Conservation (phyloP, 192 early-diverging fungal genomes). For the Jimgerdemannia flammicorona region DNA sequence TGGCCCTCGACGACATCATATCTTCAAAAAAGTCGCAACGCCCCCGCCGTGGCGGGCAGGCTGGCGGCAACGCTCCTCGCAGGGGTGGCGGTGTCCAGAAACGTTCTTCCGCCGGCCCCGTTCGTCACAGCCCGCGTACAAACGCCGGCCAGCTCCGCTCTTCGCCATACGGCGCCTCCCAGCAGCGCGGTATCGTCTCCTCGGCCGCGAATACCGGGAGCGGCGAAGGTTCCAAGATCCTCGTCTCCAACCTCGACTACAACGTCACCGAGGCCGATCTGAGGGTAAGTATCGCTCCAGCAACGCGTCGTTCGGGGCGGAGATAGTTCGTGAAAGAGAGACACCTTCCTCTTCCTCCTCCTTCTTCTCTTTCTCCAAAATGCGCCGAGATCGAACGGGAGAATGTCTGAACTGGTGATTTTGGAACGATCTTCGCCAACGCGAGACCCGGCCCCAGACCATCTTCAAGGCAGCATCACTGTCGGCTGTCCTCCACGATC, state of each 20-base stretch:
- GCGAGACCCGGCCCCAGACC: conserved; percentile 11
- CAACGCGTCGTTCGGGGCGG: conserved; percentile 9
- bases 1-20: conserved; percentile 48
- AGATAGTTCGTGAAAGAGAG: background rate
- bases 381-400: background rate
- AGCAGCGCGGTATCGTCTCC: background rate
- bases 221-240: conserved; percentile 44
- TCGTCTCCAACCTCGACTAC: conserved; percentile 53
- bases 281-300: conserved; percentile 37
- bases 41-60: conserved; percentile 15
- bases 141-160: background rate
- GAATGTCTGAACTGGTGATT: background rate
- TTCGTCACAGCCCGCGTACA: background rate
- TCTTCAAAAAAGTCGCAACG: conserved; percentile 17
- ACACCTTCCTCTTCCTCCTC: background rate
- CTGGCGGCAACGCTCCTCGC: conserved; percentile 3
- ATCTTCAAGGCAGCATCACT: conserved; percentile 10
- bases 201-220: background rate
- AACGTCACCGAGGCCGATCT: conserved; percentile 49
- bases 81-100: background rate
- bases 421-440: conserved; percentile 3
- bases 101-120: background rate
- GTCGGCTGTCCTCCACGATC: conserved; percentile 8
- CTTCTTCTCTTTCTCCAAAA: background rate
- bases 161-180: background rate